Conservation (phyloP, 2,329 filamentous ascomycete genomes). For the Verruconis gallopava region DNA sequence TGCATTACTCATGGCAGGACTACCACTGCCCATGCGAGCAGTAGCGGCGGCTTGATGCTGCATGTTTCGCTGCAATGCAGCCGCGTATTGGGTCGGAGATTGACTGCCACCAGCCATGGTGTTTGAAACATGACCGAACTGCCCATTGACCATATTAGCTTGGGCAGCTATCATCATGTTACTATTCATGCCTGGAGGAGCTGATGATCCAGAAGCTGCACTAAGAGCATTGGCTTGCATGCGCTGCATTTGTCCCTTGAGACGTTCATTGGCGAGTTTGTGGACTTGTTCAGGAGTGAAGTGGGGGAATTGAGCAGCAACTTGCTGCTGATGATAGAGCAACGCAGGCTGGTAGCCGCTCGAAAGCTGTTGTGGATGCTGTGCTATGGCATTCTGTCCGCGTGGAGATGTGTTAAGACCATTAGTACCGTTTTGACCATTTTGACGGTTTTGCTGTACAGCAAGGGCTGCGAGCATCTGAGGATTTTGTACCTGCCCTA, state of each 20-base stretch:
- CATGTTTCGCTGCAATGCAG: background rate
- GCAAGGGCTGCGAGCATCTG: slow-evolving; percentile 21
- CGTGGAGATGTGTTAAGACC: slow-evolving; percentile 11
- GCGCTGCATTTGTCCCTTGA: slow-evolving; percentile 27
- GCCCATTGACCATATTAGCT: too few relatives aligned
- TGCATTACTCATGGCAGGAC: slow-evolving; percentile 8
- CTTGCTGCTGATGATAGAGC: slow-evolving; percentile 38
- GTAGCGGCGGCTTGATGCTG: slow-evolving; percentile 8
- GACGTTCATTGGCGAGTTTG: slow-evolving; percentile 38
- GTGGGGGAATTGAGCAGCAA: slow-evolving; percentile 38
- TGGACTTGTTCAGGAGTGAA: slow-evolving; percentile 41
- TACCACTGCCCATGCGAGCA: slow-evolving; percentile 7
- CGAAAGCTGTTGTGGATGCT: slow-evolving; percentile 36
- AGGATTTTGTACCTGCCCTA: slow-evolving; percentile 19
- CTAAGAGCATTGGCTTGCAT: slow-evolving; percentile 25
- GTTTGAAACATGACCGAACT: too few relatives aligned
- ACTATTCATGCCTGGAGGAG: too few relatives aligned
- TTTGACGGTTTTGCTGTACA: slow-evolving; percentile 14
- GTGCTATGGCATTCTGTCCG: slow-evolving; percentile 9
- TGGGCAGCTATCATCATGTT: too few relatives aligned
- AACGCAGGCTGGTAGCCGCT: slow-evolving; percentile 43
- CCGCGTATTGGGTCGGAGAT: background rate
- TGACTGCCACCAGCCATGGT: too few relatives aligned
- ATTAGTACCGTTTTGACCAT: slow-evolving; percentile 12
- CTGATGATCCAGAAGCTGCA: slow-evolving; percentile 18